Percentiles rank a stretch among this genome's conserved stretches.
Conservation (phyloP, 2,329 filamentous ascomycete species). For the Neodidymelliopsis sp. region DNA sequence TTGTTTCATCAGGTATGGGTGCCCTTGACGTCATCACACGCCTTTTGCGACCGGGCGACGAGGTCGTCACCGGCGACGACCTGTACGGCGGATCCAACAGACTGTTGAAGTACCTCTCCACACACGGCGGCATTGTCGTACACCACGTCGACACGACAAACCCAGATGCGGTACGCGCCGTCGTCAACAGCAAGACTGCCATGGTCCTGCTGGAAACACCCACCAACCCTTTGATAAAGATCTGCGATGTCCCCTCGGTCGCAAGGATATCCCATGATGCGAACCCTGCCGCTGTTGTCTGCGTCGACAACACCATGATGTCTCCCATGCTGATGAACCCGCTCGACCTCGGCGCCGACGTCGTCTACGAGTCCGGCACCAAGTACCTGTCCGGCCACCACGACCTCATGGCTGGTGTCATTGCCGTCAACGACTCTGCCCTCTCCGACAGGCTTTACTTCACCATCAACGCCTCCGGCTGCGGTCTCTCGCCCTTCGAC, state of each 20-base stretch:
- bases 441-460: slow-evolving; percentile 93
- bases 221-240: slow-evolving; percentile 97
- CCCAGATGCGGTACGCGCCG: slow-evolving; percentile 71
- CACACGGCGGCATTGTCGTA: slow-evolving; percentile 89
- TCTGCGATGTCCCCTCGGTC: slow-evolving; percentile 88
- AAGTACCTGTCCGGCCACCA: slow-evolving; percentile 98
- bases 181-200: slow-evolving; percentile 80
- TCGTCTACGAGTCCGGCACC: slow-evolving; percentile 96
- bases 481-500: slow-evolving; percentile 92
- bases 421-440: slow-evolving; percentile 83
- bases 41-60: slow-evolving; percentile 87
- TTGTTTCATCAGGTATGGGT: slow-evolving; percentile 96
- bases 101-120: slow-evolving; percentile 87
- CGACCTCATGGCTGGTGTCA: slow-evolving; percentile 98
- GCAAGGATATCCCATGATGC: slow-evolving; percentile 76
- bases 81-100: slow-evolving; percentile 95
- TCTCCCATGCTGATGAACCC: slow-evolving; percentile 94
- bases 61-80: slow-evolving; percentile 96
- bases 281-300: slow-evolving; percentile 81
- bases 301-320: slow-evolving; percentile 99
- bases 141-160: slow-evolving; percentile 96
- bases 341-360: slow-evolving; percentile 90
- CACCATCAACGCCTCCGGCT: slow-evolving; percentile 95
- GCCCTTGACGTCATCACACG: slow-evolving; percentile 96
- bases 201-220: slow-evolving; percentile 97